phyloP scores from a whole-genome alignment of 441 rosid genomes.

The Breynia disticha region DNA sequence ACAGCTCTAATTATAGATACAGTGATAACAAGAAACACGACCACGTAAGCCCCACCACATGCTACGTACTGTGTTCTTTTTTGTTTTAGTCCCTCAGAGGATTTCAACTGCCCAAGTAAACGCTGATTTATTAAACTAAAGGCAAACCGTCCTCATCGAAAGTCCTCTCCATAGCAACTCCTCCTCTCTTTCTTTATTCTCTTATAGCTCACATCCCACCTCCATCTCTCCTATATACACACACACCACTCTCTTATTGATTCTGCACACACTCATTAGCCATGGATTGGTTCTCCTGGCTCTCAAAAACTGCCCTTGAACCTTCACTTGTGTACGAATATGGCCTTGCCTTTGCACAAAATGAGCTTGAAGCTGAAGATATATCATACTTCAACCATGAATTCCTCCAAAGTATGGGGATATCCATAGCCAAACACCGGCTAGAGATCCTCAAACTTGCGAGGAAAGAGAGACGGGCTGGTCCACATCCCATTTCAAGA shows the following conservation, averaged over 20 bases:
- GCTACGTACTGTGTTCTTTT: no score
- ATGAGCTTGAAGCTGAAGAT: conserved; percentile 80
- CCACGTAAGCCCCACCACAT: neutral
- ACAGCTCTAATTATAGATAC: no score
- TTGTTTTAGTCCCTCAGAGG: neutral
- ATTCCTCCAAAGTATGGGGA: conserved; percentile 91
- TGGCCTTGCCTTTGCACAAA: conserved; percentile 56
- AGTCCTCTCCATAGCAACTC: neutral
- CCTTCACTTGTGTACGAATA: conserved; percentile 71
- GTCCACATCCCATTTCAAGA: conserved; percentile 32
- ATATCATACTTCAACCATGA: conserved; percentile 73
- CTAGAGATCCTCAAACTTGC: conserved; percentile 92
- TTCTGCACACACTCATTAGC: neutral
- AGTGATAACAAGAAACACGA: neutral
- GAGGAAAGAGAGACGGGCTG: conserved; percentile 24
- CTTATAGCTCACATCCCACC: neutral
- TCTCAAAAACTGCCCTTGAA: conserved; percentile 62
- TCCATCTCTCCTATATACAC: neutral
- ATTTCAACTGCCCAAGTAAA: neutral
- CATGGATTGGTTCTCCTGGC: conserved; percentile 81
- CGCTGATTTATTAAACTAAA: neutral
- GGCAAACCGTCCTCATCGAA: no score
- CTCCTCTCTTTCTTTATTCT: neutral
- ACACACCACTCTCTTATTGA: neutral
- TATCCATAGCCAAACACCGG: conserved; percentile 81